Evolutionary conservation across 805 yeast species (phyloP).

Genomic region (Zygosaccharomyces kombuchaensis): DNA sequence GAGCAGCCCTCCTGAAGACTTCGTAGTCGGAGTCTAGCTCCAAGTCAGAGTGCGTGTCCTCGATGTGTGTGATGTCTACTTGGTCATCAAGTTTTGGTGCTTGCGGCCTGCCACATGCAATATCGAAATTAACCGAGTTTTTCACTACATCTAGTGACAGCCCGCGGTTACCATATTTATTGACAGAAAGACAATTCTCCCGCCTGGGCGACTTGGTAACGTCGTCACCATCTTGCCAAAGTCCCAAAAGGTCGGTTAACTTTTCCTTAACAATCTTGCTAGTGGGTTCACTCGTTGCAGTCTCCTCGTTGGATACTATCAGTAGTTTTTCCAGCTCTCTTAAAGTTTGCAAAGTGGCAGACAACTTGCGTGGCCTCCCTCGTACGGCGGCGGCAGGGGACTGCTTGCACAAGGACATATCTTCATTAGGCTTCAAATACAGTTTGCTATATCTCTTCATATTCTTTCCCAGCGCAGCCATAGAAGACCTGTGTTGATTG

Average conservation of each 20-base stretch:
- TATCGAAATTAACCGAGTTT: background rate
- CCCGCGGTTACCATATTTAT: conserved; percentile 16
- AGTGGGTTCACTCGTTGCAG: background rate
- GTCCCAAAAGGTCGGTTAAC: conserved; percentile 4
- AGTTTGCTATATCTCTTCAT: background rate
- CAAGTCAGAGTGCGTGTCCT: conserved; percentile 15
- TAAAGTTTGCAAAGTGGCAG: conserved; percentile 6
- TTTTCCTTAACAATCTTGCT: conserved; percentile 15
- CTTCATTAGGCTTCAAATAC: background rate
- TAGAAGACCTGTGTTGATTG: conserved; percentile 2
- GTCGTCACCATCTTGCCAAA: conserved; percentile 8
- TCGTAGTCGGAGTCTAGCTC: conserved; percentile 15
- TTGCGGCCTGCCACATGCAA: conserved; percentile 6
- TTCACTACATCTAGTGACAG: conserved; percentile 23
- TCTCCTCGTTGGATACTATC: conserved; percentile 5
- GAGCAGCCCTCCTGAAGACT: background rate
- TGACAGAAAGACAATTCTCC: background rate
- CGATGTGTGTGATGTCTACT: conserved; percentile 16
- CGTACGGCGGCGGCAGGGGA: background rate
- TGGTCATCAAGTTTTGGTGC: conserved; percentile 10
- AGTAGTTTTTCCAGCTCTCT: conserved; percentile 9
- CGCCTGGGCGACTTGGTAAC: background rate
- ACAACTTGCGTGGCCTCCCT: conserved; percentile 1
- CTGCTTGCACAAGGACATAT: background rate
- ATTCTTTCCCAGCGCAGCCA: background rate